phyloP scores from a whole-genome alignment of 2,329 filamentous ascomycete species.

The Aspergillus brunneoviolaceus region DNA sequence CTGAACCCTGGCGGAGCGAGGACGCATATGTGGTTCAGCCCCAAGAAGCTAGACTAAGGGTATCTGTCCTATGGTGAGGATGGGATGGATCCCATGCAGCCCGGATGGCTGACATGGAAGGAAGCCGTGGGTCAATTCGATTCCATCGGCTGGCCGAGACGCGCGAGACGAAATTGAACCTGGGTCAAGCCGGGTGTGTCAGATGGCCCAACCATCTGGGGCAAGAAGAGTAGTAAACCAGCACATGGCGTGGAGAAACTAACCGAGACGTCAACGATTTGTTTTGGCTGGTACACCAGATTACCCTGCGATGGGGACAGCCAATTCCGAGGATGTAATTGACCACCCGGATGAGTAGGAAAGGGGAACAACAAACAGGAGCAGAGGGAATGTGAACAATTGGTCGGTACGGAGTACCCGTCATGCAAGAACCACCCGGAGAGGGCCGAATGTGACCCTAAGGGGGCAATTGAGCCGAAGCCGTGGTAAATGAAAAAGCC shows the following conservation, averaged over 20 bases:
- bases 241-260: conserved; percentile 5
- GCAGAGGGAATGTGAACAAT: conserved; percentile 2
- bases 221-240: not conserved
- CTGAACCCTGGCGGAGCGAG: conserved; percentile 1
- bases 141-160: conserved; percentile 5
- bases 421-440: not conserved
- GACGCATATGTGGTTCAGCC: conserved; percentile 1
- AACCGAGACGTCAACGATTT: not conserved
- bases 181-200: conserved; percentile 1
- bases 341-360: not conserved
- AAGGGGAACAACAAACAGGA: not conserved
- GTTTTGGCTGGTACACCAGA: too few species aligned
- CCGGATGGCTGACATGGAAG: conserved; percentile 2
- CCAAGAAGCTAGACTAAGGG: not conserved
- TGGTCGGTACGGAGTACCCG: not conserved
- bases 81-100: conserved; percentile 5
- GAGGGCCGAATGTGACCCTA: conserved; percentile 16
- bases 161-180: not conserved
- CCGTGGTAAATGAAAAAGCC: not conserved
- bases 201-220: not conserved
- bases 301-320: not conserved
- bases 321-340: not conserved
- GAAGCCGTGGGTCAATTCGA: conserved; percentile 1
- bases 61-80: not conserved
- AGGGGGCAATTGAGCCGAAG: conserved; percentile 6